These are phyloP conservation scores for Aegilops tauschii DNA, from an alignment of 176 grass and related monocot species.

Conservation along the genomic window DNA sequence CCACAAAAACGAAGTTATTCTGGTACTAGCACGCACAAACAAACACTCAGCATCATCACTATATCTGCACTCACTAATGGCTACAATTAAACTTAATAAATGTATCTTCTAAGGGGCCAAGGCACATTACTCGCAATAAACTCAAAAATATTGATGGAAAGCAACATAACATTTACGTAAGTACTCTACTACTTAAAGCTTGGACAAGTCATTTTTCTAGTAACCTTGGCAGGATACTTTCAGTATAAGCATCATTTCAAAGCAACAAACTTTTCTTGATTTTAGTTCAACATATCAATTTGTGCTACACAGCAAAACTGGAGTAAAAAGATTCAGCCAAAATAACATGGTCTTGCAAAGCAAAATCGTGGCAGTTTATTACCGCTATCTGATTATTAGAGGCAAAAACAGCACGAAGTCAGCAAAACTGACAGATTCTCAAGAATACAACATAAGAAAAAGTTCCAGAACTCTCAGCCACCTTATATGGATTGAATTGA, in stretches of 20 bases:
- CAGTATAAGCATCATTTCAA: background rate
- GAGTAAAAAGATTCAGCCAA: background rate
- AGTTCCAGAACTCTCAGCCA: background rate
- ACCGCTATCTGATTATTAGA: background rate
- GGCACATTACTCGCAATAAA: no score
- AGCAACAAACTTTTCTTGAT: background rate
- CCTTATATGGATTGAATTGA: background rate
- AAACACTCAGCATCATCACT: no score
- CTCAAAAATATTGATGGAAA: no score
- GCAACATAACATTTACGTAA: no score
- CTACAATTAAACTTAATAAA: no score
- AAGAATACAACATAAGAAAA: background rate
- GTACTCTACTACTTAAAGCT: background rate
- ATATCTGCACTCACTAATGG: no score
- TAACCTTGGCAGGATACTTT: background rate
- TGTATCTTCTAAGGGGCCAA: no score
- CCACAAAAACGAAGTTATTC: no score
- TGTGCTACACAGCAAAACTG: background rate
- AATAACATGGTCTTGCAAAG: background rate
- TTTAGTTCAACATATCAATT: background rate
- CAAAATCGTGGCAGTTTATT: background rate
- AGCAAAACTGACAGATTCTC: background rate
- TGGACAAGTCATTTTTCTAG: no score
- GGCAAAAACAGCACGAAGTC: background rate
- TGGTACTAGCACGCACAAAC: no score